These are phyloP conservation scores for Aspergillus bridgeri DNA, from an alignment of 495 filamentous ascomycete genomes.

Conservation along the genomic window DNA sequence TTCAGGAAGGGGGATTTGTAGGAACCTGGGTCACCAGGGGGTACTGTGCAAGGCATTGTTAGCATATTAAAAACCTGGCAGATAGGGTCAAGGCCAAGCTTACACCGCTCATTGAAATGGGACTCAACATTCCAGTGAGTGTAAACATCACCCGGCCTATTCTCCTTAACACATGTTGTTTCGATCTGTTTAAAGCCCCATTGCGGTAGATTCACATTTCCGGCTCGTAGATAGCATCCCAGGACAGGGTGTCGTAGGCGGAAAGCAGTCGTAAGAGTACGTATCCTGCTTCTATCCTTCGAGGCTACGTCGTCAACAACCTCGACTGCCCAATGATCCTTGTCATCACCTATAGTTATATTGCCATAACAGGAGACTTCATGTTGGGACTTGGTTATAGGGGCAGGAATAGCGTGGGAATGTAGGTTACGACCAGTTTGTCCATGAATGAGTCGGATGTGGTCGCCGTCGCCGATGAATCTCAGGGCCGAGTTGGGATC, in stretches of 20 bases:
- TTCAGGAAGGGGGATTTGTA: constrained; percentile 96
- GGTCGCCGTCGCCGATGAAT: constrained; percentile 73
- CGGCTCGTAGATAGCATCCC: constrained; percentile 91
- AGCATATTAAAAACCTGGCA: neutral
- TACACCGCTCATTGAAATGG: constrained; percentile 90
- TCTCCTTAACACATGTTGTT: constrained; percentile 89
- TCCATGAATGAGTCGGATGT: constrained; percentile 85
- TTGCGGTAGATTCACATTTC: constrained; percentile 94
- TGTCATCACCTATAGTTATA: constrained; percentile 92
- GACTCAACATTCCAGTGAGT: constrained; percentile 99
- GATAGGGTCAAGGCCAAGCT: constrained; percentile 32
- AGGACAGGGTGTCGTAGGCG: constrained; percentile 78
- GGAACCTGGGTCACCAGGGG: constrained; percentile 81
- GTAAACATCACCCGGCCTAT: constrained; percentile 87
- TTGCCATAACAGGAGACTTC: constrained; percentile 98
- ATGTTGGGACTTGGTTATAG: constrained; percentile 80
- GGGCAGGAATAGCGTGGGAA: constrained; percentile 84
- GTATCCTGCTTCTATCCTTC: constrained; percentile 76
- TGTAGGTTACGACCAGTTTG: constrained; percentile 97
- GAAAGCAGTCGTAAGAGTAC: constrained; percentile 92
- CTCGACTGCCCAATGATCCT: constrained; percentile 96
- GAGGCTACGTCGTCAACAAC: constrained; percentile 87
- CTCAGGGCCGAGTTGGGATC: constrained; percentile 62
- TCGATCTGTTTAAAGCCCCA: constrained; percentile 99
- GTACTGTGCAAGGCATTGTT: constrained; percentile 54